These are phyloP conservation scores for Beauveria sp. DNA, from an alignment of 2,329 filamentous ascomycete species.

Conservation along the genomic window DNA sequence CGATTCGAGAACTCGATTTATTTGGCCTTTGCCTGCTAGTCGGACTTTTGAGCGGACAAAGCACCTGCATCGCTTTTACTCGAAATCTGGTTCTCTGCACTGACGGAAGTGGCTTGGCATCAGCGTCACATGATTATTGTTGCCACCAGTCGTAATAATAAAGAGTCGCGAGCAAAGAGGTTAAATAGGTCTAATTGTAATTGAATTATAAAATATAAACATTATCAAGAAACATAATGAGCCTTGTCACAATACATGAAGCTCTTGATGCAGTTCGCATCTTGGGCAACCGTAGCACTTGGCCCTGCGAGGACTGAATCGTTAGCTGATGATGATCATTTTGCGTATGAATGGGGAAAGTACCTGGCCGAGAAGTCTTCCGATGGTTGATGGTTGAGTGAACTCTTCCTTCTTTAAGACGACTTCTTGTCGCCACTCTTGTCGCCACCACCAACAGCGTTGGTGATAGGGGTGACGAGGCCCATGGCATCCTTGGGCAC, in stretches of 20 bases:
- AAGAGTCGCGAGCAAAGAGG: neutral
- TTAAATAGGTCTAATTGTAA: neutral
- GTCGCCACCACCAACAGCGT: too few species aligned
- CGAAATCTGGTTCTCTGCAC: too few species aligned
- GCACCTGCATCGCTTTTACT: too few species aligned
- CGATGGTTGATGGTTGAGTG: too few species aligned
- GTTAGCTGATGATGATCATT: neutral
- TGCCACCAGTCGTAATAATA: too few species aligned
- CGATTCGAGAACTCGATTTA: too few species aligned
- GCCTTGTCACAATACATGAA: neutral
- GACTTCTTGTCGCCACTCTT: neutral
- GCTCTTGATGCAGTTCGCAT: neutral
- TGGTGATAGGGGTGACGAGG: neutral
- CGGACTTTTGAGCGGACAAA: too few species aligned
- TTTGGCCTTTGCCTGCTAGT: too few species aligned
- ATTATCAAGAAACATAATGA: neutral
- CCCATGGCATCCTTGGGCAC: constrained; percentile 5
- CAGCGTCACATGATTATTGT: too few species aligned
- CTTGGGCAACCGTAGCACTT: neutral
- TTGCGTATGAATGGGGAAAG: neutral
- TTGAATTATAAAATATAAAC: neutral
- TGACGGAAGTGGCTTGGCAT: too few species aligned
- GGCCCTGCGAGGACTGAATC: neutral
- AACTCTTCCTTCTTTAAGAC: neutral
- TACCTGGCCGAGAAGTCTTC: neutral